Base-by-base conservation (phyloP, 306 rosid genomes). In the Fagus crenata region DNA sequence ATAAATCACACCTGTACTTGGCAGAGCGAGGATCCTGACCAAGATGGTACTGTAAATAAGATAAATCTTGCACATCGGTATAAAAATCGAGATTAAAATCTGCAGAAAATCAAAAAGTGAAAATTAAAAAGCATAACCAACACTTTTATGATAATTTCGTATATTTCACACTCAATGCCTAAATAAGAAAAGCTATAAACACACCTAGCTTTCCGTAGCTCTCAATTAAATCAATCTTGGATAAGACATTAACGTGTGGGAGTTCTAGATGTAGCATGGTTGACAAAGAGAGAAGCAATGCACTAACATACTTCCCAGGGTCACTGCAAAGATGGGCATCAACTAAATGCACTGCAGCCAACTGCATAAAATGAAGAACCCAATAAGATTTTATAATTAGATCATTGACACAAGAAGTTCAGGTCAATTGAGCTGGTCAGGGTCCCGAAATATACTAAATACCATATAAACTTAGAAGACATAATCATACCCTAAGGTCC, bases 261-360 rank as follows among this genome's bases (percentile, higher is more conserved):
- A 95, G 93, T 79, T 95, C 98, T 82, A 92, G 74, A 83, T 95
- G 98, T 40, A 95, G 84, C 98, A 90, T 92, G 64, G 96, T 92
- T 39, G 98, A 89, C 82, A 92, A 77, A 82, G 97, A 87, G 82
- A 95, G 94, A 78, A 92, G 85, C 91, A 94, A 82, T 37, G 96
- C 92, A 76, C 97, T 94, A 43, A 89, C 85, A 81, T 95, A 95
- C 86, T 95, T 95, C 65, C 93, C 97, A 77, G 98, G 91, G 86
- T 95, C 98, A 76, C 97, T 87, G 83, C 98, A 92, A 86, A 95
- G 97, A 84, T 92, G 97, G 61, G 97, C 89, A 78, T 95, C 97
- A 74, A 95, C 87, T 87, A 95, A 88, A 88, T 92, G 97, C 72
- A 95, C 91, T 14, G 97, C 98, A 46, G 91, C 84, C 89, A 95